phyloP scores from a whole-genome alignment of 2,329 filamentous ascomycete species.

The Fusarium nygamai region DNA sequence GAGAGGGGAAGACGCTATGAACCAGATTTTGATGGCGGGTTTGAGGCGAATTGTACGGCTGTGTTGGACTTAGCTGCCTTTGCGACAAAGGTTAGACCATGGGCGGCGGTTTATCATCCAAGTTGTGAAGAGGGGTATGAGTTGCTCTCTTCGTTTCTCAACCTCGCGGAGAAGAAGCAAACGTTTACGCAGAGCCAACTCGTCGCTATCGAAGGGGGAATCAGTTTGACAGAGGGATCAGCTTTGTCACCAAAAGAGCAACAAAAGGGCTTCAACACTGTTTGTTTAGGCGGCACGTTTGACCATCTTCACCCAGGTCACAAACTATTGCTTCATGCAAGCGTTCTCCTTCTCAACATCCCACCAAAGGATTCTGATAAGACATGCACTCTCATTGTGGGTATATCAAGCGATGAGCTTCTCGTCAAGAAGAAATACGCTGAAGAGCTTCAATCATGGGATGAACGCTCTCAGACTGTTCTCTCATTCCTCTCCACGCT shows the following conservation, averaged over 20 bases:
- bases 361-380: slow-evolving; percentile 50
- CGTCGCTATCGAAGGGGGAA: slow-evolving; percentile 61
- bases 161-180: slow-evolving; percentile 58
- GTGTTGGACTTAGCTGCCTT: slow-evolving; percentile 63
- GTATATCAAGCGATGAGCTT: slow-evolving; percentile 88
- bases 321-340: slow-evolving; percentile 94
- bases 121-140: slow-evolving; percentile 71
- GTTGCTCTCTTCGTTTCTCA: slow-evolving; percentile 62
- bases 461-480: slow-evolving; percentile 73
- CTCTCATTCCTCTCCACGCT: slow-evolving; percentile 78
- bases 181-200: slow-evolving; percentile 61
- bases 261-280: slow-evolving; percentile 48
- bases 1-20: slow-evolving; percentile 48
- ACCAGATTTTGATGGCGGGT: slow-evolving; percentile 48
- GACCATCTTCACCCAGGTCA: slow-evolving; percentile 96
- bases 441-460: slow-evolving; percentile 83
- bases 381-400: slow-evolving; percentile 75
- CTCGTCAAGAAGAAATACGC: slow-evolving; percentile 90
- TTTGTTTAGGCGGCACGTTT: slow-evolving; percentile 92
- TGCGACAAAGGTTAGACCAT: slow-evolving; percentile 64
- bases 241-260: background rate
- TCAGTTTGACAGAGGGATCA: slow-evolving; percentile 51
- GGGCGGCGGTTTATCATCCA: slow-evolving; percentile 73
- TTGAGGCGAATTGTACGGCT: slow-evolving; percentile 57
- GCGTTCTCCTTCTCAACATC: slow-evolving; percentile 74